These are phyloP conservation scores for Globisporangium apiculatum DNA, from an alignment of 352 stramenopile genomes.

Conservation along the genomic window DNA sequence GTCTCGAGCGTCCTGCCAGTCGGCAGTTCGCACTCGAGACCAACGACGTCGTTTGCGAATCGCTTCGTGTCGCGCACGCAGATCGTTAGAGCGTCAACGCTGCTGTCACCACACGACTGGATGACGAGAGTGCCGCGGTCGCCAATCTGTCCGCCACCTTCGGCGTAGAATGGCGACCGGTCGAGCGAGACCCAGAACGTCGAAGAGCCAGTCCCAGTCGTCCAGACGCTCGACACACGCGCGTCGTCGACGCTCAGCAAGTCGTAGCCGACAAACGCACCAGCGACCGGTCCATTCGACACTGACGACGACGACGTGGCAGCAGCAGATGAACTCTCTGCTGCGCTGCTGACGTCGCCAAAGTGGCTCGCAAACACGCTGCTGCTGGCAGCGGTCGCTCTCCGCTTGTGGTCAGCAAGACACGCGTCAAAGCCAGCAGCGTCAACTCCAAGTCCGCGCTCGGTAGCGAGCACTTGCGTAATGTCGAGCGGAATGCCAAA, in stretches of 20 bases:
- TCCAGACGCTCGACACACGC: slow-evolving; percentile 33
- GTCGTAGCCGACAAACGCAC: slow-evolving; percentile 60
- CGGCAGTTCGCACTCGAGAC: slow-evolving; percentile 36
- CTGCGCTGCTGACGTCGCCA: not conserved
- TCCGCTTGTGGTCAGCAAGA: slow-evolving; percentile 44
- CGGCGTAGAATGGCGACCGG: slow-evolving; percentile 67
- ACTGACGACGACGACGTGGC: not conserved
- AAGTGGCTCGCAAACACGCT: slow-evolving; percentile 29
- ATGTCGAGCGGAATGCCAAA: slow-evolving; percentile 76
- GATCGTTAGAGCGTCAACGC: slow-evolving; percentile 4
- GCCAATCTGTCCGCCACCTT: slow-evolving; percentile 72
- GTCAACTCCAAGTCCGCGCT: slow-evolving; percentile 54
- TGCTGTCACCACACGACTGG: slow-evolving; percentile 3
- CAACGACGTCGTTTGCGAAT: slow-evolving; percentile 30
- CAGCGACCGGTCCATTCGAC: not conserved
- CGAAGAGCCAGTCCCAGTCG: not conserved
- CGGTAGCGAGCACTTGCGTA: slow-evolving; percentile 55
- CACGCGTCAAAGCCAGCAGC: slow-evolving; percentile 34
- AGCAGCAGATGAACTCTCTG: not conserved
- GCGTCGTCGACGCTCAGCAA: slow-evolving; percentile 25
- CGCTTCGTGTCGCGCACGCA: slow-evolving; percentile 43
- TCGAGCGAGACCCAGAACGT: slow-evolving; percentile 41
- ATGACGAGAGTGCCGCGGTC: slow-evolving; percentile 41
- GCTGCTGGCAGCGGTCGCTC: slow-evolving; percentile 33
- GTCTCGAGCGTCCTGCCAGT: slow-evolving; percentile 18